Evolutionary conservation across 2,329 filamentous ascomycete species (phyloP), one percentile per base, ranked within the genome.

Genomic region (Knufia fluminis): DNA sequence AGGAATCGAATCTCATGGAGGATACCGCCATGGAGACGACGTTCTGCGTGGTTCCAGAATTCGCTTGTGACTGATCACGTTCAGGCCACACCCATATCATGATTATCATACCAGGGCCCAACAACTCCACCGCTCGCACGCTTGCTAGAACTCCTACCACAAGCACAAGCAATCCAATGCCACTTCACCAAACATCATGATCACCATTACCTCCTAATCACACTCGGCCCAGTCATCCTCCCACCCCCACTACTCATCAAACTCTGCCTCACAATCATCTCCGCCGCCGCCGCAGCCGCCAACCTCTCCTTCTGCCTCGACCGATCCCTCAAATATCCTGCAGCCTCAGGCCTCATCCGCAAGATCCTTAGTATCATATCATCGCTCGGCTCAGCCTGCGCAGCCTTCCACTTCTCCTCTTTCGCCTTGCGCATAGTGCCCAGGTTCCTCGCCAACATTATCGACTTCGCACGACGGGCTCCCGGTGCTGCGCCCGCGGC

Each of bases 331-430:
- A 98, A 74, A 67, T 98, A 98, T 28, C 79, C 72, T 43, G 82
- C 78, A 2, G 92, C 92, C 69, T 97, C 92, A 2, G 89, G 88
- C 41, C 92, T 76, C 92, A 98, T 98, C 46, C 92, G 78, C 57
- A 98, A 68, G 57, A 98, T 98, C 17, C 92, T 78, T 60, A 98
- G 68, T 57, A 98, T 97, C 86, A 97, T 97, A 64, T 98, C 92
- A 66, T 98, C 92, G 64, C 85, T 95, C 1, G 92, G 91, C 64
- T 97, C 92, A 1, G 92, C 91, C 64, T 98, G 92, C 1, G 89
- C 88, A 65, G 97, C 91, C 60, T 90, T 89, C 55, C 92, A 78
- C 71, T 94, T 96, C 68, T 95, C 91, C 65, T 95, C 89, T 68
- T 97, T 97, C 35, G 86, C 89, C 63, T 91, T 87, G 59, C 82